phyloP scores from a whole-genome alignment of 2,329 filamentous ascomycete species.

The Conoideocrella luteorostrata region DNA sequence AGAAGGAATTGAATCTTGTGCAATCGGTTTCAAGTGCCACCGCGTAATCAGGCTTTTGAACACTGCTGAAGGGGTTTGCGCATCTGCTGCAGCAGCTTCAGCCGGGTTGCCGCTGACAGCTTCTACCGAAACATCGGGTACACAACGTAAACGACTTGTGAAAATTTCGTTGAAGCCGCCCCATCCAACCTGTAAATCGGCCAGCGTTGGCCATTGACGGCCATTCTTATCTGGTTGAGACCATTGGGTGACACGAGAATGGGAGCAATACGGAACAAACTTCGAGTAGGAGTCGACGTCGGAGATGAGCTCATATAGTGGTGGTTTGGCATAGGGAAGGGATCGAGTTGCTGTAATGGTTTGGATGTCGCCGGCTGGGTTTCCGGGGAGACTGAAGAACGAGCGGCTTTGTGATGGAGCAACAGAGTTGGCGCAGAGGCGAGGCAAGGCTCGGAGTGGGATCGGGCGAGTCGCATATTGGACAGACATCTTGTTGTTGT shows the following conservation, averaged over 20 bases:
- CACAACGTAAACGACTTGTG: constrained; percentile 71
- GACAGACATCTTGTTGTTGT: constrained; percentile 2
- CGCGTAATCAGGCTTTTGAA: constrained; percentile 64
- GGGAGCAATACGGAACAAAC: constrained; percentile 89
- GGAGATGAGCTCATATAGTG: constrained; percentile 80
- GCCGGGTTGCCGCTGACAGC: constrained; percentile 58
- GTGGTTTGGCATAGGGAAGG: constrained; percentile 64
- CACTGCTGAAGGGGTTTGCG: constrained; percentile 38
- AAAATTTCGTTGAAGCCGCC: constrained; percentile 79
- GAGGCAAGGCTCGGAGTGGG: background rate
- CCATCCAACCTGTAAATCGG: constrained; percentile 79
- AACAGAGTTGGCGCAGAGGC: background rate
- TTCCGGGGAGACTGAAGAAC: constrained; percentile 13
- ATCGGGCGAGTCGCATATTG: background rate
- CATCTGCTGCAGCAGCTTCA: constrained; percentile 39
- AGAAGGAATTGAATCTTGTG: constrained; percentile 17
- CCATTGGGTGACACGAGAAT: constrained; percentile 71
- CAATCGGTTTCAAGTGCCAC: constrained; percentile 56
- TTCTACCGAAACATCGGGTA: constrained; percentile 67
- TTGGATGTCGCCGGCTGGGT: constrained; percentile 39
- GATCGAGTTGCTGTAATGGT: constrained; percentile 66
- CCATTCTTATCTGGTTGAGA: constrained; percentile 45
- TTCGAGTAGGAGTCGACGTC: constrained; percentile 76
- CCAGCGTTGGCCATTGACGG: constrained; percentile 62
- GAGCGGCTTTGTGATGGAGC: constrained; percentile 11